phyloP scores from a whole-genome alignment of 345 rosid species.

The Isatis tinctoria region DNA sequence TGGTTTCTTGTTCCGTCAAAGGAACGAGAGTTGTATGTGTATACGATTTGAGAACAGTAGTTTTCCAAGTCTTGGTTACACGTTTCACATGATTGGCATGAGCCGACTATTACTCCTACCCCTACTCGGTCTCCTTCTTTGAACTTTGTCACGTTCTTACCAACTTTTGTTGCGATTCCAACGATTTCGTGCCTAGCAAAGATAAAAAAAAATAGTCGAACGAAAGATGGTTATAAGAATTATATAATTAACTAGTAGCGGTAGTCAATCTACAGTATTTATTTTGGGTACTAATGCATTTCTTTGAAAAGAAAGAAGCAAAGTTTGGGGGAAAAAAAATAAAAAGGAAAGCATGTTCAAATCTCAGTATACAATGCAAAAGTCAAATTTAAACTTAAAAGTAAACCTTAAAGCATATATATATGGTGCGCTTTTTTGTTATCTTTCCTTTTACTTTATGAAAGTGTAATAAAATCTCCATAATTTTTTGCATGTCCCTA shows the following conservation, averaged over 20 bases:
- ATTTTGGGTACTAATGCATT: not conserved
- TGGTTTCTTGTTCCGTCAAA: slow-evolving; percentile 49
- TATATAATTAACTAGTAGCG: not conserved
- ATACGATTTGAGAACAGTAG: slow-evolving; percentile 40
- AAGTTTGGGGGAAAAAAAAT: too few species aligned
- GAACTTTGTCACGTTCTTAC: slow-evolving; percentile 46
- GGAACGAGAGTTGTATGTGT: slow-evolving; percentile 35
- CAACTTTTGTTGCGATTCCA: slow-evolving; percentile 56
- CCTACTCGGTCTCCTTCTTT: slow-evolving; percentile 57
- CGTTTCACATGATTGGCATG: slow-evolving; percentile 45
- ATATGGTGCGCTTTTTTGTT: not conserved
- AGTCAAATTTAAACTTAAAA: not conserved
- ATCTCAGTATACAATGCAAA: not conserved
- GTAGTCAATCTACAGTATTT: not conserved
- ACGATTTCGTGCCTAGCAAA: slow-evolving; percentile 53
- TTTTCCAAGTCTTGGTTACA: slow-evolving; percentile 51
- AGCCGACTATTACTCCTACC: slow-evolving; percentile 51
- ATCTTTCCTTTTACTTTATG: not conserved
- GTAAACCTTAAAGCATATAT: not conserved
- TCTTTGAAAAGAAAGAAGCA: not conserved
- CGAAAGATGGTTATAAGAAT: not conserved
- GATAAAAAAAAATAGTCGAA: not conserved
- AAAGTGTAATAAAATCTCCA: not conserved
- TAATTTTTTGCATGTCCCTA: not conserved
- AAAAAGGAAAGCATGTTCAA: not conserved